phyloP scores from a whole-genome alignment of 768 basidiomycete species.

The Panellus pusillus region DNA sequence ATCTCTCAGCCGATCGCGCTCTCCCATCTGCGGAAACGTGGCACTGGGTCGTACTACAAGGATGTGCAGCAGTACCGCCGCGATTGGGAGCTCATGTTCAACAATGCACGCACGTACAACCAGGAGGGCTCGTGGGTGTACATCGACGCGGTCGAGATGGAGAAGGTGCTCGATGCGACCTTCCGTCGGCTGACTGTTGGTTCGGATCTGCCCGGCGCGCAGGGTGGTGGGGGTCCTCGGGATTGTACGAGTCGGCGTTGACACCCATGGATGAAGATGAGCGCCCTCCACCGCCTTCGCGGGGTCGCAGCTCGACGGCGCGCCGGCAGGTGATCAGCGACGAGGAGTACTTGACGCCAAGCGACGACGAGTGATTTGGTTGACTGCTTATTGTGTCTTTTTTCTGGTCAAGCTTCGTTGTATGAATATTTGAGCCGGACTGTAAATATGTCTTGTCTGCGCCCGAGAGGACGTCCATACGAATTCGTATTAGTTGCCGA shows the following conservation, averaged over 20 bases:
- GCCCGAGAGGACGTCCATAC: constrained; percentile 4
- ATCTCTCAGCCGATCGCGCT: constrained; percentile 89
- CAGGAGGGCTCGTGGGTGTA: constrained; percentile 96
- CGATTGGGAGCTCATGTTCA: constrained; percentile 91
- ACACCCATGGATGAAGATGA: constrained; percentile 85
- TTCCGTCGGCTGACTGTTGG: constrained; percentile 66
- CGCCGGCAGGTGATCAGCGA: constrained; percentile 79
- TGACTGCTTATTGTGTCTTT: not conserved
- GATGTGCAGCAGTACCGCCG: constrained; percentile 66
- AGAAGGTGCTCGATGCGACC: constrained; percentile 77
- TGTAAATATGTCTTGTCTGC: constrained; percentile 12
- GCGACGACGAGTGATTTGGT: constrained; percentile 60
- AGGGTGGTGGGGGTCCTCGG: constrained; percentile 37
- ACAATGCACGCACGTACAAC: constrained; percentile 92
- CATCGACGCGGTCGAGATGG: constrained; percentile 91
- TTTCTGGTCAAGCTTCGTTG: no score
- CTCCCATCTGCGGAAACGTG: constrained; percentile 79
- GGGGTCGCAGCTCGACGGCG: constrained; percentile 53
- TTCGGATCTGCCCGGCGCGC: constrained; percentile 74
- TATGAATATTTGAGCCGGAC: constrained; percentile 8
- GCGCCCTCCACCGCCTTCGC: constrained; percentile 50
- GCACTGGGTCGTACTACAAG: constrained; percentile 68
- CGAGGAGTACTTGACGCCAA: constrained; percentile 69
- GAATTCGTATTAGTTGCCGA: constrained; percentile 8
- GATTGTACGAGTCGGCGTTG: constrained; percentile 64